Base-by-base conservation (phyloP, 306 rosid species). In the Prunus fruticosa region DNA sequence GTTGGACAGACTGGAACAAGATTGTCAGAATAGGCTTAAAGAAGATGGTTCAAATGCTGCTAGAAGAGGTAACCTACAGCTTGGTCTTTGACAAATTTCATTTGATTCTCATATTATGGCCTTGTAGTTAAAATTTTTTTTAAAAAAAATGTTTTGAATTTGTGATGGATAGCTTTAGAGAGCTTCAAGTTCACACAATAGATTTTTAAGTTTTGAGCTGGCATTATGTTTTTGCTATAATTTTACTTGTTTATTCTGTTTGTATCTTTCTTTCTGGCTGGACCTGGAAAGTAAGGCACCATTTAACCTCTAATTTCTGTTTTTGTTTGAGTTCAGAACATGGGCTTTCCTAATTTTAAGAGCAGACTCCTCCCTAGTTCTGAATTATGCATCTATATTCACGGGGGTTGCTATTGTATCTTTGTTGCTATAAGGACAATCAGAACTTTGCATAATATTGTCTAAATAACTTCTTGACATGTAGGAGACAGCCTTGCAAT, bases 401-500 rank as follows among this genome's bases (percentile, higher is more conserved):
- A 38, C 43, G 8, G 2, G 43, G 43, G 43, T 38, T 7, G 43
- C 43, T 38, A 7, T 38, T 16, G 18, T 70, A 58, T 43, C 8
- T 28, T 22, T 61, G 46, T 41, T 23, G 18, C 16, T 18, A 45
- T 25, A 23, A 19, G 11, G 11, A 27, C 6, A 43, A 19, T 27
- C 73, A 66, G 46, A n/a, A 43, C 52, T 66, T 53, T 45, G 8
- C 19, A 27, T 76, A 8, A 22, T 4, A 4, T 28, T 18, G 23
- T 20, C 18, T 50, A 38, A 38, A 38, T 7, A 38, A 38, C 43
- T 46, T 22, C 71, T 76, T 62, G 77, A 64, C 82, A 62, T 82
- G 83, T 76, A 90, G 98, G 95, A 76, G 95, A 93, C 79, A 84
- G 84, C 84, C 91, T 93, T 78, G 91, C 93, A 74, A 82, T 88